Conservation (phyloP, 1,284 basidiomycete genomes). For the Neotropicomus parvogracilis region DNA sequence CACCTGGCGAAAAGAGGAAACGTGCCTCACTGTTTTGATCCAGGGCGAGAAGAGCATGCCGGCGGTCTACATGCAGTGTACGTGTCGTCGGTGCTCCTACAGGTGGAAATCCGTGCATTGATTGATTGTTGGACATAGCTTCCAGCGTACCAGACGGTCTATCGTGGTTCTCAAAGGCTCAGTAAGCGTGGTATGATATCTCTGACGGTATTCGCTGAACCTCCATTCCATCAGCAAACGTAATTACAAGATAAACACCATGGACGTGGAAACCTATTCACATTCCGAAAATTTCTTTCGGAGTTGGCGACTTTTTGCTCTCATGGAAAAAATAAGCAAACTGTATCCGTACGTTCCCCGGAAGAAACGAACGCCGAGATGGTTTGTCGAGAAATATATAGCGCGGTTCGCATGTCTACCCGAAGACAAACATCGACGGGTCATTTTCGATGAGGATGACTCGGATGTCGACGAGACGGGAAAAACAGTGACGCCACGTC, state of each 20-base stretch:
- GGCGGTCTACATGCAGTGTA: constrained; percentile 44
- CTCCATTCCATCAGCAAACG: constrained; percentile 29
- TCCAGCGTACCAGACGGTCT: constrained; percentile 19
- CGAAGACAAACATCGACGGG: constrained; percentile 33
- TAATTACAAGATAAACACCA: constrained; percentile 40
- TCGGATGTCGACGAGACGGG: constrained; percentile 34
- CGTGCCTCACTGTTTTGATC: constrained; percentile 36
- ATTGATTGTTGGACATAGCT: constrained; percentile 15
- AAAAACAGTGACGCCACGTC: constrained; percentile 28
- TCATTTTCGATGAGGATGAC: constrained; percentile 35
- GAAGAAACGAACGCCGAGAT: constrained; percentile 44
- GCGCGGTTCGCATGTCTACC: constrained; percentile 26
- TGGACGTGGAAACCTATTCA: constrained; percentile 42
- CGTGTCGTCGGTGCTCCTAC: constrained; percentile 13
- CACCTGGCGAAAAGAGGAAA: constrained; percentile 22
- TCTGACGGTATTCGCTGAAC: background rate
- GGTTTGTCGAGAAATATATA: constrained; percentile 42
- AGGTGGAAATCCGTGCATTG: background rate
- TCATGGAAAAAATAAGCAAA: constrained; percentile 39
- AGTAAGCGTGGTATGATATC: constrained; percentile 17
- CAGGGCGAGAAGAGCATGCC: constrained; percentile 40
- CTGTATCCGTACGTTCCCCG: constrained; percentile 32
- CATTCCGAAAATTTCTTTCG: constrained; percentile 48
- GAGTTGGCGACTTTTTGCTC: constrained; percentile 37
- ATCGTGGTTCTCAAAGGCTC: constrained; percentile 28